A percentile compares a stretch with the other conserved stretches of the same genome.
phyloP scores from a whole-genome alignment of 2,329 filamentous ascomycete species.

The Leptographium radiaticola region DNA sequence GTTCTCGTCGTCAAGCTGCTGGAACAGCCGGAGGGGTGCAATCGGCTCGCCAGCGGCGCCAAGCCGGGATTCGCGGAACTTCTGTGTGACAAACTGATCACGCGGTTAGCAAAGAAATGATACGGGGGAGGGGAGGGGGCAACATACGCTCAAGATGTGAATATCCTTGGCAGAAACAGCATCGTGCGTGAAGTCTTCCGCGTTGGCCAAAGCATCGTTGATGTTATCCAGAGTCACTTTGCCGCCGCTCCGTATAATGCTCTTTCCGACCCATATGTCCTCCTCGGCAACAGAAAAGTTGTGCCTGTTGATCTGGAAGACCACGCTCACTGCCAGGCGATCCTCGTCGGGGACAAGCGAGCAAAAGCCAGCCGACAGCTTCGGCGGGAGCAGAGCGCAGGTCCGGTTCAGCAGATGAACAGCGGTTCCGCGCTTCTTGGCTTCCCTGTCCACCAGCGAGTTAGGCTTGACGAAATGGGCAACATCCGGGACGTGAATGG shows the following conservation, averaged over 20 bases:
- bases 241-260: slow-evolving; percentile 81
- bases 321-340: slow-evolving; percentile 78
- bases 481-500: slow-evolving; percentile 88
- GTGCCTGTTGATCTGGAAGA: slow-evolving; percentile 77
- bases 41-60: slow-evolving; percentile 68
- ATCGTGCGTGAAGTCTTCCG: slow-evolving; percentile 47
- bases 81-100: slow-evolving; percentile 59
- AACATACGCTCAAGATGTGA: slow-evolving; percentile 57
- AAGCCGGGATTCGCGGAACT: slow-evolving; percentile 80
- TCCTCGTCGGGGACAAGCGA: slow-evolving; percentile 80
- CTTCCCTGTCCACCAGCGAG: slow-evolving; percentile 90
- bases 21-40: slow-evolving; percentile 74
- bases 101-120: slow-evolving; percentile 13
- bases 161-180: slow-evolving; percentile 62
- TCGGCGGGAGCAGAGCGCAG: slow-evolving; percentile 77
- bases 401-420: slow-evolving; percentile 87
- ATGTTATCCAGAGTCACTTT: slow-evolving; percentile 79
- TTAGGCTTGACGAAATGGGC: slow-evolving; percentile 95
- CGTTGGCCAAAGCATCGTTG: slow-evolving; percentile 62
- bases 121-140: background rate
- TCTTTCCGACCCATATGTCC: slow-evolving; percentile 87
- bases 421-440: slow-evolving; percentile 92
- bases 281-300: slow-evolving; percentile 70
- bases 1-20: slow-evolving; percentile 95
- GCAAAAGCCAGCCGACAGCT: slow-evolving; percentile 76